Evolutionary conservation across 2,329 filamentous ascomycete genomes (phyloP), one percentile per base, ranked within the genome.

Genomic region (Penicillium sp.): DNA sequence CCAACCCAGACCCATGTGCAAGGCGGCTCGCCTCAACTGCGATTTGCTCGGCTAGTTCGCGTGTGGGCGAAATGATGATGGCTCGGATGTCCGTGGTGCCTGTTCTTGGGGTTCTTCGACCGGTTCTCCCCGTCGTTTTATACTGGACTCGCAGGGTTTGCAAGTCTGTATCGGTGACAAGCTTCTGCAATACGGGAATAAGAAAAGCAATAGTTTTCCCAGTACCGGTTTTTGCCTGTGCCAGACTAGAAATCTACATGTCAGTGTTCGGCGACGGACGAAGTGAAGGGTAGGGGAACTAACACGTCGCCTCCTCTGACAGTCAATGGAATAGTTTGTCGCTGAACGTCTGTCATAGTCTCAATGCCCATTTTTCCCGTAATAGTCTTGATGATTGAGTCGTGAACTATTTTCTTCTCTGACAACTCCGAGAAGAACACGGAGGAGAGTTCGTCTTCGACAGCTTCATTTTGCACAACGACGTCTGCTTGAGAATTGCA

Each of bases 191-290:
- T 7, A 93, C 83, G 55, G 95, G 95, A 7, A 98, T 80, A 26
- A 99, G 84, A 82, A 98, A 99, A 41, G 92, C 95, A 61, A 98
- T 81, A 0, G 95, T 99, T 81, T 99, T 99, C 75, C 95, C 95
- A 4, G 95, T 98, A 75, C 95, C 95, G 8, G 95, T 99, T 80
- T 92, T 97, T 63, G 95, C 95, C 81, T 98, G 95, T 51, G 94
- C 95, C 68, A 98, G 85, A 70, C 90, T 92, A 26, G 49, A 41
- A 56, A 13, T 51, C 60, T 35, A 31, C 41, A 58, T 38, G 48
- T 71, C 57, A 71, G 66, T 52, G 52, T 78, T 35, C 51, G 52
- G 35, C n/a, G 23, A 31, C 11, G 11, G 55, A 7, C 55, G n/a
- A 51, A 13, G 17, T 54, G 5, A 31, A 7, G 38, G 15, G 35